Evolutionary conservation across 192 early-diverging fungal species (phyloP).

Genomic region (Coemansia sp.): DNA sequence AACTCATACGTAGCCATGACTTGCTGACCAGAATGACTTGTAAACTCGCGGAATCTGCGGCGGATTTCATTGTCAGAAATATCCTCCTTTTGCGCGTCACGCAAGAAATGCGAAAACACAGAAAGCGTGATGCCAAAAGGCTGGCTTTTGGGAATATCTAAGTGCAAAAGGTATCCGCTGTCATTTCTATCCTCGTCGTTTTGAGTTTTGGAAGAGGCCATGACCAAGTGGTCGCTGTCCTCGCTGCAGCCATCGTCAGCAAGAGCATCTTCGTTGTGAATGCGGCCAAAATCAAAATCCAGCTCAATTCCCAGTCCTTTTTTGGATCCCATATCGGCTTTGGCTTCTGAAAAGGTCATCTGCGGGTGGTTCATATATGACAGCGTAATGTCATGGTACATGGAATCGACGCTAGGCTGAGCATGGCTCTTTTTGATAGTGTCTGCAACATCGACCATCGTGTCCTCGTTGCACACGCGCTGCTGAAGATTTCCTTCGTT

Average conservation of each 20-base stretch:
- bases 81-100: constrained; percentile 41
- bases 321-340: neutral
- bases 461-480: constrained; percentile 15
- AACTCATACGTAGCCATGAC: constrained; percentile 44
- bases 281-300: neutral
- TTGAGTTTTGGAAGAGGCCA: constrained; percentile 4
- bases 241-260: constrained; percentile 9
- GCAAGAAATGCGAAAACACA: constrained; percentile 43
- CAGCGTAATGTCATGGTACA: constrained; percentile 35
- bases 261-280: neutral
- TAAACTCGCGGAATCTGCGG: constrained; percentile 36
- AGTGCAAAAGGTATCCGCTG: constrained; percentile 9
- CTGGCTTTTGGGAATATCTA: constrained; percentile 29
- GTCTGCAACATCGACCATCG: constrained; percentile 14
- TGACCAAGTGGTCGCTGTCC: constrained; percentile 11
- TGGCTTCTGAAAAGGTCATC: neutral
- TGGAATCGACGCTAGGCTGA: constrained; percentile 29
- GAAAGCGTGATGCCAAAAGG: constrained; percentile 35
- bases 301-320: neutral
- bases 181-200: neutral
- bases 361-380: constrained; percentile 13
- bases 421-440: constrained; percentile 22
- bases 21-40: constrained; percentile 10
- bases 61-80: constrained; percentile 23
- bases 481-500: constrained; percentile 2